Base-by-base conservation (phyloP, 768 basidiomycete species). In the Tulasnella sp. region DNA sequence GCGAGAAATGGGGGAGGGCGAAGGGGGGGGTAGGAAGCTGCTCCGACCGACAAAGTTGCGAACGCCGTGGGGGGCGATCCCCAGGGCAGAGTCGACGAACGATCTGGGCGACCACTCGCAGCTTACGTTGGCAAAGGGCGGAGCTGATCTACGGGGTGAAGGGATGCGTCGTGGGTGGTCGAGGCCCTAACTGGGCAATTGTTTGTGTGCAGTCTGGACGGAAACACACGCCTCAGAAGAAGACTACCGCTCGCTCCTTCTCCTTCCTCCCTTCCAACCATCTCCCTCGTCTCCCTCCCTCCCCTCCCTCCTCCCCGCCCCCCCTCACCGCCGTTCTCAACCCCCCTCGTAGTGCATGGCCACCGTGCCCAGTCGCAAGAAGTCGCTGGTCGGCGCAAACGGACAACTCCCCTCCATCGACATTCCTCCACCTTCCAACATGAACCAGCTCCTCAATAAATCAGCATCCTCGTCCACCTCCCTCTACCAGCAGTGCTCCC, bases 401-500 rank as follows among this genome's bases (percentile, higher is more conserved):
- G 79, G 73, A 44, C 34, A 34, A 44, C 24, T 80, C 31, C 81
- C 82, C n/a, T 88, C 90, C 72, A 93, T 93, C 85, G 94, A 95
- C 86, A 90, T 90, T 22, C 93, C 93, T 64, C 89, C 92, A 83
- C 91, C 91, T 83, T 91, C 92, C 85, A 95, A 93, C 88, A 78
- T 44, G 42, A 78, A 78, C 69, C 95, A 93, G 75, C 92, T 95
- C 81, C 94, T 96, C 89, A 96, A 96, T 88, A 95, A 96, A 87
- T 89, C 94, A 75, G 94, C 95, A n/a, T 93, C 93, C 76, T 90
- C 92, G 84, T 93, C 93, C 18, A 93, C 94, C 40, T 95, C 95
- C 54, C 93, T 96, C 86, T 96, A 96, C 88, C 95, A 96, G 87
- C 94, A 95, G 91, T 96, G 95, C 87, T 93, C 93, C 7, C 88